Evolutionary conservation across 129 eudicot species (phyloP).

Genomic region (Artemisia annua): DNA sequence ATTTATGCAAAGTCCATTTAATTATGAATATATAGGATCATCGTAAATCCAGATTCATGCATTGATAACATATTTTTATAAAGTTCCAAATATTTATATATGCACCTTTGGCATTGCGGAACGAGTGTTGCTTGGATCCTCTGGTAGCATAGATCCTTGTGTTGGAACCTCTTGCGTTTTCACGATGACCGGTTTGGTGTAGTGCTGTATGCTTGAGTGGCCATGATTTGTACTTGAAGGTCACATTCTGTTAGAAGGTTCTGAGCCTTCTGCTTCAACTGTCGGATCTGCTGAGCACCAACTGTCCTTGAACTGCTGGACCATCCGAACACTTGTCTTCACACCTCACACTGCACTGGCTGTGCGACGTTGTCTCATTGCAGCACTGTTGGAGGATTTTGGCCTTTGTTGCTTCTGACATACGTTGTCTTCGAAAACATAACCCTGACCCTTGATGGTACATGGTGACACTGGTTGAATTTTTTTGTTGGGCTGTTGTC

Average conservation of each 20-base stretch:
- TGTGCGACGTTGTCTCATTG: slow-evolving; percentile 19
- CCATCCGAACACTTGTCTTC: slow-evolving; percentile 21
- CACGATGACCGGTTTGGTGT: slow-evolving; percentile 22
- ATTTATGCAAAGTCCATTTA: not conserved
- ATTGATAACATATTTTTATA: not conserved
- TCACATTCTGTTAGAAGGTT: slow-evolving; percentile 26
- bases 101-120: slow-evolving; percentile 20
- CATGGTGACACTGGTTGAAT: slow-evolving; percentile 18
- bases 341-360: slow-evolving; percentile 26
- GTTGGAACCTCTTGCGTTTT: slow-evolving; percentile 4
- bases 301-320: slow-evolving; percentile 17
- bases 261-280: slow-evolving; percentile 27
- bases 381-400: slow-evolving; percentile 16
- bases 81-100: not conserved
- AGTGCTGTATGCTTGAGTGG: not conserved
- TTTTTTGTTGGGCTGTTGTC: not conserved
- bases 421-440: not conserved
- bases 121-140: not conserved
- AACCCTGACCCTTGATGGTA: slow-evolving; percentile 20
- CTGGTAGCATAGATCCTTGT: not conserved
- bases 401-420: not conserved
- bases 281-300: slow-evolving; percentile 10
- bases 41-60: not conserved
- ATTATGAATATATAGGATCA: not conserved
- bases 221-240: slow-evolving; percentile 16